Evolutionary conservation across 2,329 filamentous ascomycete genomes (phyloP).

Genomic region (Phialophora expanda): DNA sequence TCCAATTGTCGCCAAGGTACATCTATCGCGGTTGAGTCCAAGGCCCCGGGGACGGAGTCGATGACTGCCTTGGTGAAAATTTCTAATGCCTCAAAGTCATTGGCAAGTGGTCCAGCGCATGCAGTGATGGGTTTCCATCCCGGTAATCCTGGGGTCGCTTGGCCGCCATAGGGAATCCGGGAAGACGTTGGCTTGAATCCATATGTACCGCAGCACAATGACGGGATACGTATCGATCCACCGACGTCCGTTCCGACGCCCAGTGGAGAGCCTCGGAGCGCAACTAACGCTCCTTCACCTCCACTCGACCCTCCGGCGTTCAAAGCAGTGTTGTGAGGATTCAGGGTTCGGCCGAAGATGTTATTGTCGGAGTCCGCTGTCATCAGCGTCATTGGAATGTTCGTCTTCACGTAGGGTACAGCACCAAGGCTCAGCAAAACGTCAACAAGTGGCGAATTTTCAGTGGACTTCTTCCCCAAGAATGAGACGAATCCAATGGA

Average conservation of each 20-base stretch:
- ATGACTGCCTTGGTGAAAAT: conserved; percentile 38
- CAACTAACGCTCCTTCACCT: conserved; percentile 47
- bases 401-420: conserved; percentile 56
- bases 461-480: conserved; percentile 41
- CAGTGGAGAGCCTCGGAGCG: conserved; percentile 44
- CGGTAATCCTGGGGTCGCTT: conserved; percentile 33
- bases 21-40: conserved; percentile 40
- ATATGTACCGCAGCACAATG: conserved; percentile 45
- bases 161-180: conserved; percentile 44
- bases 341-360: conserved; percentile 50
- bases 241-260: conserved; percentile 46
- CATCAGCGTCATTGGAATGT: conserved; percentile 61
- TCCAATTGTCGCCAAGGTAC: conserved; percentile 40
- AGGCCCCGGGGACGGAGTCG: conserved; percentile 36
- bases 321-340: conserved; percentile 47
- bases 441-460: conserved; percentile 41
- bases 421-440: conserved; percentile 54
- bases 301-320: conserved; percentile 48
- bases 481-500: conserved; percentile 47
- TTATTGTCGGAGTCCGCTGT: conserved; percentile 50
- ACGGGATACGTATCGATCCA: conserved; percentile 48
- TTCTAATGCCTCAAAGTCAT: conserved; percentile 40
- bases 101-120: conserved; percentile 37
- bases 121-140: conserved; percentile 36
- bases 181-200: conserved; percentile 46